These are phyloP conservation scores for Torulaspora pretoriensis DNA, from an alignment of 1,139 yeast genomes.

Conservation along the genomic window DNA sequence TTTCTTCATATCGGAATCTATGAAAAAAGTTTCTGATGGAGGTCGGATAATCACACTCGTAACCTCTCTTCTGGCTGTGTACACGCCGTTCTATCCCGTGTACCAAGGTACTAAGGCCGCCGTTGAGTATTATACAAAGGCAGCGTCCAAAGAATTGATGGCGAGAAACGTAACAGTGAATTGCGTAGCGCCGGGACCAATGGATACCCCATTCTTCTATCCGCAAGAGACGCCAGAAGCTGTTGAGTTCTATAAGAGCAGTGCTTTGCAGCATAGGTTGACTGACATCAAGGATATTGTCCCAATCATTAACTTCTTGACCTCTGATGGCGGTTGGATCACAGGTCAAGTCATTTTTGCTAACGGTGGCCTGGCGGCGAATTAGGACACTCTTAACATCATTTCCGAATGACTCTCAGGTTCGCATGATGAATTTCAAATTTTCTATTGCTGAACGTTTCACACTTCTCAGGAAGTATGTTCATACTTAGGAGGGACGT, in stretches of 20 bases:
- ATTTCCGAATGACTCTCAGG: no score
- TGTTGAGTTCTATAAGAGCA: conserved; percentile 52
- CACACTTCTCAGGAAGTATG: no score
- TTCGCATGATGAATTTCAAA: neutral
- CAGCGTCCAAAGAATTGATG: conserved; percentile 55
- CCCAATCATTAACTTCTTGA: conserved; percentile 58
- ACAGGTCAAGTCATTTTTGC: conserved; percentile 67
- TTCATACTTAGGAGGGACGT: no score
- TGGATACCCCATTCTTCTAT: conserved; percentile 67
- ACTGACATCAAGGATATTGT: conserved; percentile 60
- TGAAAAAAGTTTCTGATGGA: conserved; percentile 45
- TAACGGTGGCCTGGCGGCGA: conserved; percentile 61
- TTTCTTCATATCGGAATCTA: conserved; percentile 57
- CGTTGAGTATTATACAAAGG: conserved; percentile 55
- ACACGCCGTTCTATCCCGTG: conserved; percentile 51
- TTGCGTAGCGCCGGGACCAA: conserved; percentile 66
- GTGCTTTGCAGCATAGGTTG: conserved; percentile 46
- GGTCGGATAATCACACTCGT: conserved; percentile 53
- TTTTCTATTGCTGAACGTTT: neutral
- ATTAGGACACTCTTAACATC: no score
- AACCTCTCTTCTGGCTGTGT: conserved; percentile 64
- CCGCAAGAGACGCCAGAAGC: conserved; percentile 54
- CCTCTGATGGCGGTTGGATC: conserved; percentile 64
- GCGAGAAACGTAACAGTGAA: conserved; percentile 50
- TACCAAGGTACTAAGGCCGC: conserved; percentile 62